phyloP scores from a whole-genome alignment of 148 eudicot genomes.

The Agrostemma githago region DNA sequence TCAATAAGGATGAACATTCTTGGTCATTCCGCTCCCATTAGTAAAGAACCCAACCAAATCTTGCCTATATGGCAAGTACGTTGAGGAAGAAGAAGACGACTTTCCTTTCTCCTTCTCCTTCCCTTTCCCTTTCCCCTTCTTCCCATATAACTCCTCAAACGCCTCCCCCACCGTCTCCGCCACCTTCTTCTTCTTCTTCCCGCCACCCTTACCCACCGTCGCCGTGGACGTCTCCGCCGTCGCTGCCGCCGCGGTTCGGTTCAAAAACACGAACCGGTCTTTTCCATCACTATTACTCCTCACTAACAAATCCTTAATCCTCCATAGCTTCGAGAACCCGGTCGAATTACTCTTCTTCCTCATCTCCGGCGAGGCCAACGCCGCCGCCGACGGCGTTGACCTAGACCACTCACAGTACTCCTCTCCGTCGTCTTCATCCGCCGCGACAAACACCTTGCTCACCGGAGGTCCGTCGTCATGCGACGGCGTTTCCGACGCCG shows the following conservation, averaged over 20 bases:
- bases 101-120: not conserved
- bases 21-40: not conserved
- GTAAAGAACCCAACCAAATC: not conserved
- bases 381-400: slow-evolving; percentile 23
- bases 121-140: not conserved
- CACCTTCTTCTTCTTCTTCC: slow-evolving; percentile 6
- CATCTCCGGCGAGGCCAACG: slow-evolving; percentile 26
- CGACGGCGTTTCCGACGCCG: slow-evolving; percentile 13
- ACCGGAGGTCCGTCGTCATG: slow-evolving; percentile 33
- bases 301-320: slow-evolving; percentile 44
- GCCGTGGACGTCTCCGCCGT: slow-evolving; percentile 27
- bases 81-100: not conserved
- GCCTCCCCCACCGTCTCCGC: not conserved
- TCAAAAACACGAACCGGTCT: slow-evolving; percentile 65
- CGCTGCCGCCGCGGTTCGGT: slow-evolving; percentile 7
- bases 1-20: not conserved
- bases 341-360: slow-evolving; percentile 86
- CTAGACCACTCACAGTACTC: slow-evolving; percentile 50
- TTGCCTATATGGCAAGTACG: not conserved
- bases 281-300: slow-evolving; percentile 76
- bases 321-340: slow-evolving; percentile 81
- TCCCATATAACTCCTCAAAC: not conserved
- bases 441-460: slow-evolving; percentile 45
- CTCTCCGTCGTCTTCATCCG: slow-evolving; percentile 30
- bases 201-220: slow-evolving; percentile 42